Evolutionary conservation across 306 rosid genomes (phyloP).

Genomic region (Luffa acutangula): DNA sequence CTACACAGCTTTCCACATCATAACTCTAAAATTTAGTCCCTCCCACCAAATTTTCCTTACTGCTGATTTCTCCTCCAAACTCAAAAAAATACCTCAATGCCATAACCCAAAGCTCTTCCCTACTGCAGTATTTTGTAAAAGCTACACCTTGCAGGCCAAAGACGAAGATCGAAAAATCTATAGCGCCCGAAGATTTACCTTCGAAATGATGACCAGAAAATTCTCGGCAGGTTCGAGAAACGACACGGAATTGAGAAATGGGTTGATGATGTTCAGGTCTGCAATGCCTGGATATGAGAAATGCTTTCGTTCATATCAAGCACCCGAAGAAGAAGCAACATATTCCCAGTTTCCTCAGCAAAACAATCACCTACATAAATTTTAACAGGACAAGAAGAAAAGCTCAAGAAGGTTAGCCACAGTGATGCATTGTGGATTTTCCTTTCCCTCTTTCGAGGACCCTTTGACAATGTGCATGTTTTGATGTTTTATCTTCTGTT

Average conservation of each 20-base stretch:
- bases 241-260: slow-evolving; percentile 27
- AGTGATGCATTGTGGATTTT: background rate
- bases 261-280: slow-evolving; percentile 33
- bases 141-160: slow-evolving; percentile 30
- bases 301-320: slow-evolving; percentile 28
- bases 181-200: slow-evolving; percentile 17
- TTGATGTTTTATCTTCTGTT: background rate
- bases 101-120: slow-evolving; percentile 26
- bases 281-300: slow-evolving; percentile 8
- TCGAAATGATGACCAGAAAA: slow-evolving; percentile 23
- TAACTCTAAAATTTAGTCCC: slow-evolving; percentile 25
- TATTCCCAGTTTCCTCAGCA: slow-evolving; percentile 18
- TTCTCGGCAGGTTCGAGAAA: slow-evolving; percentile 37
- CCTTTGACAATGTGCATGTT: background rate
- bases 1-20: slow-evolving; percentile 54
- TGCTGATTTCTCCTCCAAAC: slow-evolving; percentile 19
- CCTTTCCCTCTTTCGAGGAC: background rate
- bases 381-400: background rate
- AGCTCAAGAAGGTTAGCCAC: background rate
- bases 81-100: slow-evolving; percentile 19
- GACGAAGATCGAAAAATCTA: slow-evolving; percentile 41
- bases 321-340: slow-evolving; percentile 35
- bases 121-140: slow-evolving; percentile 25
- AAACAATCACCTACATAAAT: slow-evolving; percentile 5
- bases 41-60: slow-evolving; percentile 9